A percentile compares a stretch with the other conserved stretches of the same genome.
phyloP scores from a whole-genome alignment of 2,329 filamentous ascomycete genomes.

The Botryotinia calthae region DNA sequence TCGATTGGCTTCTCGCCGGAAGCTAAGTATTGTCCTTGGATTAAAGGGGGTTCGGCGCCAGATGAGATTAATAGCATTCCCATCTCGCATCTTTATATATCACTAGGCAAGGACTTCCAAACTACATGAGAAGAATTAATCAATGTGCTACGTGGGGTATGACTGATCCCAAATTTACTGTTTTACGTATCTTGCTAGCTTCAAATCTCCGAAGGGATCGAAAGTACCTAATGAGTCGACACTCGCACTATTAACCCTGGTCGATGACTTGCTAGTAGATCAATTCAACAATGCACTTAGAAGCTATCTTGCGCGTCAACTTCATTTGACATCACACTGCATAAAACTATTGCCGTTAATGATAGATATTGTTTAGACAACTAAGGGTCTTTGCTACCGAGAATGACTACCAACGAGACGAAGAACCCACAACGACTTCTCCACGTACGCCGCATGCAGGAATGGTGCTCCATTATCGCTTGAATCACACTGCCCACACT shows the following conservation, averaged over 20 bases:
- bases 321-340: neutral
- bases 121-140: too few relatives aligned
- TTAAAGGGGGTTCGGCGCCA: too few relatives aligned
- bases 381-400: neutral
- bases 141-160: neutral
- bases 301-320: neutral
- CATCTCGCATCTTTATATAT: neutral
- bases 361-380: neutral
- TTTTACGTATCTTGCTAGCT: neutral
- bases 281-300: neutral
- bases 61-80: neutral
- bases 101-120: neutral
- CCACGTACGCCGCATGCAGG: neutral
- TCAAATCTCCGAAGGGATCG: neutral
- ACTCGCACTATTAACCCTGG: neutral
- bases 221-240: neutral
- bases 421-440: neutral
- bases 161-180: neutral
- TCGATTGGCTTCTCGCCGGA: neutral
- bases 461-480: neutral
- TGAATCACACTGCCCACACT: neutral
- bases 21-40: neutral
- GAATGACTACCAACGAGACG: neutral
- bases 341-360: neutral
- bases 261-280: neutral